Base-by-base conservation (phyloP, 2,329 filamentous ascomycete genomes). In the Penicillium verrucosum region DNA sequence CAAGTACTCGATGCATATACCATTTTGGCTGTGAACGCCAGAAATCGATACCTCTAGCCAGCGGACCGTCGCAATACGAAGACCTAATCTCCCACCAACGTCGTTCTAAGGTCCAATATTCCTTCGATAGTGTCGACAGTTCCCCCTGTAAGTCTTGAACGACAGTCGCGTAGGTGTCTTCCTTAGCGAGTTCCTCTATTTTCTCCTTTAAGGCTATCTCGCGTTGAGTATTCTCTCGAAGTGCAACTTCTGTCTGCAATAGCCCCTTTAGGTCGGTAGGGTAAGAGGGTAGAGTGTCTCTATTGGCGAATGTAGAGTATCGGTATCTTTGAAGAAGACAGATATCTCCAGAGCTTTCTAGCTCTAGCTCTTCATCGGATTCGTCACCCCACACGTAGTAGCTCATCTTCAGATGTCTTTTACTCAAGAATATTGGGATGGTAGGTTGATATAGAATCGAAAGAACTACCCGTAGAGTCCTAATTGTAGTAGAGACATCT, bases 21-120 rank as follows among this genome's bases (percentile, higher is more conserved):
- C 51, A 57, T 45, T 37, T 47, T 32, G 51, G 50, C 41, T 54
- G 38, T 54, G 51, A 49, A 8, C 55, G 51, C 44, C 51, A 57
- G 30, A 41, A 38, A 23, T 57, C 30, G 25, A 57, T 48, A 16
- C 36, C 55, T 49, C 50, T 59, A 12, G 36, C 32, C 36, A 50
- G 27, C 25, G 25, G 47, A 27, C 47, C 12, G 21, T 38, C 23
- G 1, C 21, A 1, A 49, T 16, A 38, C 3, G 34, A 49, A 49
- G 25, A 38, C 25, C 25, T 49, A 40, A 40, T 49, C n/a, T 49
- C 12, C 36, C 25, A 50, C 47, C 36, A 50, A 30, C 27, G 25
- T 27, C 47, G 36, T 32, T 41, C 47, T 23, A 50, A 50, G 21
- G 11, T 41, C 47, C 36, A 50, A 50, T 50, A 41, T 30, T 50